phyloP scores from a whole-genome alignment of 768 basidiomycete species.

The Rhodocollybia butyracea region DNA sequence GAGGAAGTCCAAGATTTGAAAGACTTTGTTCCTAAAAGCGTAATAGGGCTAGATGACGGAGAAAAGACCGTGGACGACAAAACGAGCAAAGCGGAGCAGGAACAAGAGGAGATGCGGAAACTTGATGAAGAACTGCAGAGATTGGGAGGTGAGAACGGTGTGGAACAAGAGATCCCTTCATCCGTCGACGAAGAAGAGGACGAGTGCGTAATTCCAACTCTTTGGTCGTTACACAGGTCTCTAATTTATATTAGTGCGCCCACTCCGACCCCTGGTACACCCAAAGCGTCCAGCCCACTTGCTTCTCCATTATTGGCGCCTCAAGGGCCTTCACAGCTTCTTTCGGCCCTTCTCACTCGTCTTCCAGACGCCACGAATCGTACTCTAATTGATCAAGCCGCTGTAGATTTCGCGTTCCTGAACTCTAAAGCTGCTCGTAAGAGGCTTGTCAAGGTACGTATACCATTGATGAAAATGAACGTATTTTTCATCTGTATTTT shows the following conservation, averaged over 20 bases:
- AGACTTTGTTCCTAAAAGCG: slow-evolving; percentile 85
- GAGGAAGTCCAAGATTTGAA: slow-evolving; percentile 90
- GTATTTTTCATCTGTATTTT: not conserved
- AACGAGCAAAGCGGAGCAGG: slow-evolving; percentile 51
- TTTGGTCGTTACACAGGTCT: not conserved
- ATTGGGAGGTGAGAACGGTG: slow-evolving; percentile 35
- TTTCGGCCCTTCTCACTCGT: slow-evolving; percentile 86
- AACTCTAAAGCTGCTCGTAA: slow-evolving; percentile 97
- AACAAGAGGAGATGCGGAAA: slow-evolving; percentile 69
- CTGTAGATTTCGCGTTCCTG: slow-evolving; percentile 92
- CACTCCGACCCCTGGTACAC: slow-evolving; percentile 69
- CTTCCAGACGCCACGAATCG: slow-evolving; percentile 94
- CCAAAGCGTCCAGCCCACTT: slow-evolving; percentile 56
- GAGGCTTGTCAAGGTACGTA: slow-evolving; percentile 73
- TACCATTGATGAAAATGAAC: slow-evolving; percentile 1
- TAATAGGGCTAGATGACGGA: slow-evolving; percentile 72
- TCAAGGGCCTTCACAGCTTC: slow-evolving; percentile 89
- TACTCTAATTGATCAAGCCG: slow-evolving; percentile 85
- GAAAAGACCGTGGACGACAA: slow-evolving; percentile 30
- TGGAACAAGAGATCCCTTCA: slow-evolving; percentile 11
- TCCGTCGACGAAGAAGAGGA: slow-evolving; percentile 37
- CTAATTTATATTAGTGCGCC: slow-evolving; percentile 25
- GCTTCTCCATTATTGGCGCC: slow-evolving; percentile 71
- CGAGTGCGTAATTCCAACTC: slow-evolving; percentile 28
- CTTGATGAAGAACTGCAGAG: slow-evolving; percentile 77